Conservation (phyloP, 768 basidiomycete genomes). For the Strobilomyces dryophilus region DNA sequence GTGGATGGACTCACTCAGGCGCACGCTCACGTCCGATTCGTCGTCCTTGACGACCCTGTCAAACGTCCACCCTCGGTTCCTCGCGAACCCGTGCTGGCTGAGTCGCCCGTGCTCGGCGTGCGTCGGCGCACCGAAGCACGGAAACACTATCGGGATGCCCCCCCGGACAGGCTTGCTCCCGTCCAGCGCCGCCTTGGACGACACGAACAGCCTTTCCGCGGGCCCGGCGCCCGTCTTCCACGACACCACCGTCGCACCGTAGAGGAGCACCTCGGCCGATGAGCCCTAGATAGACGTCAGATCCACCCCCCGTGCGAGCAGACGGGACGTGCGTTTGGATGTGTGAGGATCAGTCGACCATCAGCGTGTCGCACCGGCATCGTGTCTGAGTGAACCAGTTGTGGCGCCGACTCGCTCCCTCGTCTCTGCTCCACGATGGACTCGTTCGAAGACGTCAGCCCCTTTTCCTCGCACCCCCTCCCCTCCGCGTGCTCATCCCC, state of each 20-base stretch:
- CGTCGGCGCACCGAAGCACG: constrained; percentile 84
- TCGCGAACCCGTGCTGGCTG: constrained; percentile 88
- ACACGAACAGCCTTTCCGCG: constrained; percentile 76
- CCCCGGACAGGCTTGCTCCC: constrained; percentile 72
- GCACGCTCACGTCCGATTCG: constrained; percentile 67
- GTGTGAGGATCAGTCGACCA: constrained; percentile 47
- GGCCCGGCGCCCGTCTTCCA: constrained; percentile 61
- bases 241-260: constrained; percentile 84
- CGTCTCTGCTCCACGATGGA: constrained; percentile 45
- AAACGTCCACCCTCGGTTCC: constrained; percentile 72
- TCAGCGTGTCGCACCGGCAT: constrained; percentile 56
- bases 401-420: constrained; percentile 15
- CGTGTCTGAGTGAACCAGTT: not conserved
- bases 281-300: constrained; percentile 47
- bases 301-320: not conserved
- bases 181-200: constrained; percentile 73
- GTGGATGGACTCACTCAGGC: constrained; percentile 54
- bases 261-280: constrained; percentile 60
- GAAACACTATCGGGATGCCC: constrained; percentile 65
- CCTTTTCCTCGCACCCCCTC: not conserved
- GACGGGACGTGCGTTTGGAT: constrained; percentile 50
- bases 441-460: constrained; percentile 65
- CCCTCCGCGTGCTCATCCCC: constrained; percentile 10
- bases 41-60: constrained; percentile 62
- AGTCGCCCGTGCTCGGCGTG: constrained; percentile 69